Evolutionary conservation across 2,329 filamentous ascomycete species (phyloP).

Genomic region (Sporothrix phasma): DNA sequence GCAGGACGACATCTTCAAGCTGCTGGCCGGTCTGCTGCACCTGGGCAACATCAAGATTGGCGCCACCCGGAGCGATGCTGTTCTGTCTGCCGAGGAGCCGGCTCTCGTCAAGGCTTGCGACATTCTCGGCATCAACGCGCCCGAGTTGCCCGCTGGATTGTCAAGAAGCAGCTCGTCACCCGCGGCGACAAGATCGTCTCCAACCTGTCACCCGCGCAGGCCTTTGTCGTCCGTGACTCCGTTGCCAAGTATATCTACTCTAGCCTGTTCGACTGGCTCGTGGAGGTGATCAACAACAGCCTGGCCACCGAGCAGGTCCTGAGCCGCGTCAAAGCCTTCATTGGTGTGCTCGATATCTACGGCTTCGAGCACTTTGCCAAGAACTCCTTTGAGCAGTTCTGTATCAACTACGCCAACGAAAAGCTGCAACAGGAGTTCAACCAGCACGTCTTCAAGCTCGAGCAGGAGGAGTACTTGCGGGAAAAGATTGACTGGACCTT

Average conservation of each 20-base stretch:
- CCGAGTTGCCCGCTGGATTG: conserved; percentile 90
- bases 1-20: conserved; percentile 77
- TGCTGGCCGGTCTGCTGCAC: conserved; percentile 84
- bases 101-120: conserved; percentile 70
- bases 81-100: conserved; percentile 69
- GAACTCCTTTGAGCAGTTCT: conserved; percentile 99
- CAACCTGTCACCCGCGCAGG: conserved; percentile 87
- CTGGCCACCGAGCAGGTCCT: conserved; percentile 83
- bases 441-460: conserved; percentile 96
- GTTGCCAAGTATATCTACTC: conserved; percentile 99
- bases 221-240: conserved; percentile 87
- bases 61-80: conserved; percentile 78
- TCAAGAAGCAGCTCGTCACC: conserved; percentile 96
- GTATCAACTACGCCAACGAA: conserved; percentile 99
- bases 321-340: conserved; percentile 75
- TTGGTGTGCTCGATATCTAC: conserved; percentile 98
- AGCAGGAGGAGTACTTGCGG: conserved; percentile 93
- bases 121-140: conserved; percentile 77
- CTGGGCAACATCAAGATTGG: conserved; percentile 95
- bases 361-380: conserved; percentile 99
- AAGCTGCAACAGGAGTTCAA: conserved; percentile 99
- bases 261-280: conserved; percentile 95
- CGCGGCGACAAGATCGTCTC: conserved; percentile 96
- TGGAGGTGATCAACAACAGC: conserved; percentile 90
- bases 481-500: conserved; percentile 99